Evolutionary conservation across 768 basidiomycete genomes (phyloP).

Genomic region (Boletus rex-veris): DNA sequence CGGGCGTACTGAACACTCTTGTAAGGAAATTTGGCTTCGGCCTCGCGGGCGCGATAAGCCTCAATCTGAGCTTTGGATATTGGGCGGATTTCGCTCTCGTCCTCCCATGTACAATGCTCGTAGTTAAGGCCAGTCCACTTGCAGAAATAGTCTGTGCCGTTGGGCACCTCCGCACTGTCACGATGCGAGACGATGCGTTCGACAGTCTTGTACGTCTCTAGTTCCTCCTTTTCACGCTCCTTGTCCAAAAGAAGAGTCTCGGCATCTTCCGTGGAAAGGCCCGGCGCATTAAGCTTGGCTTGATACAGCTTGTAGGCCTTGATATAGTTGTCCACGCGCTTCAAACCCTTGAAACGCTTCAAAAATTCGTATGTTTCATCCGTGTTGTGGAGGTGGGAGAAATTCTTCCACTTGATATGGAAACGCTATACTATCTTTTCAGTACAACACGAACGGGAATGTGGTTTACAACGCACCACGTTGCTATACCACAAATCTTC

Average conservation of each 20-base stretch:
- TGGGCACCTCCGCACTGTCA: conserved; percentile 46
- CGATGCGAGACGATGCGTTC: conserved; percentile 86
- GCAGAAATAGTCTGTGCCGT: conserved; percentile 83
- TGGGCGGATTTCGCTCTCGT: conserved; percentile 69
- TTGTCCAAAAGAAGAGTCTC: conserved; percentile 87
- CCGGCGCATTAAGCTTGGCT: conserved; percentile 57
- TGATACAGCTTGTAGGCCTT: conserved; percentile 80
- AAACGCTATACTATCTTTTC: conserved; percentile 61
- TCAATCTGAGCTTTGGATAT: conserved; percentile 79
- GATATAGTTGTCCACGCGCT: conserved; percentile 99
- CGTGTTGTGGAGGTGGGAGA: conserved; percentile 98
- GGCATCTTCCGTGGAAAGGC: conserved; percentile 78
- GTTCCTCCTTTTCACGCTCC: conserved; percentile 87
- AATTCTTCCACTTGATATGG: conserved; percentile 99
- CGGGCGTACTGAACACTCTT: conserved; percentile 70
- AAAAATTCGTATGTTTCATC: conserved; percentile 97
- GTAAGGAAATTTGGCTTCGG: conserved; percentile 78
- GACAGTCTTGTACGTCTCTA: conserved; percentile 86
- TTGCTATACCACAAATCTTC: conserved; percentile 87
- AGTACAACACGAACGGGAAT: not conserved
- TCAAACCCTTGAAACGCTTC: conserved; percentile 91
- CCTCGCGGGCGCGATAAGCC: conserved; percentile 72
- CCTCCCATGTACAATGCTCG: conserved; percentile 95
- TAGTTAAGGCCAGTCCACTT: conserved; percentile 96
- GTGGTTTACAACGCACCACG: conserved; percentile 49